Conservation (phyloP, 306 rosid genomes). For the Trifolium fragiferum region DNA sequence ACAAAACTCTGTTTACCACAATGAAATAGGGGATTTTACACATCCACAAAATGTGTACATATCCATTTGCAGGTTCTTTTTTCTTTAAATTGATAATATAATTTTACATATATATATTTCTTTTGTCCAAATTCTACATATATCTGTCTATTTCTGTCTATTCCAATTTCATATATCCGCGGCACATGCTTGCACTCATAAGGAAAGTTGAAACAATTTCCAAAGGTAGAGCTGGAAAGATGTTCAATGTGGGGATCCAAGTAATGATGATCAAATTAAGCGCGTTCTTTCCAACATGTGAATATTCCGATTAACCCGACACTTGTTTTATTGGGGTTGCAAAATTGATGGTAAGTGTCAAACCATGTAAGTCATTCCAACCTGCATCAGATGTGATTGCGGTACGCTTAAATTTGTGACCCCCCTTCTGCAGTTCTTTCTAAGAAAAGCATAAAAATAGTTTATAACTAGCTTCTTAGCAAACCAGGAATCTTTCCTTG, state of each 20-base stretch:
- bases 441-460: conserved; percentile 85
- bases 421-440: conserved; percentile 93
- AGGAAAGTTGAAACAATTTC: conserved; percentile 27
- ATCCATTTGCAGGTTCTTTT: conserved; percentile 9
- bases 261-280: conserved; percentile 29
- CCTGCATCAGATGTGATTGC: conserved; percentile 93
- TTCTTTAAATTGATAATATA: background rate
- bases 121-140: conserved; percentile 22
- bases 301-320: conserved; percentile 22
- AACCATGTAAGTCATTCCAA: conserved; percentile 96
- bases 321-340: conserved; percentile 32
- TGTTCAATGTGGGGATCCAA: conserved; percentile 30
- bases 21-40: conserved; percentile 28
- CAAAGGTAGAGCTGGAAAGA: conserved; percentile 20
- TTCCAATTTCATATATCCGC: conserved; percentile 36
- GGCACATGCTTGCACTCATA: conserved; percentile 23
- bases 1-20: conserved; percentile 2
- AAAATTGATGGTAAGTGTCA: conserved; percentile 72
- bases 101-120: conserved; percentile 7
- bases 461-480: conserved; percentile 84
- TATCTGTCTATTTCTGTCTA: conserved; percentile 24
- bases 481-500: conserved; percentile 93
- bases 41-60: conserved; percentile 29
- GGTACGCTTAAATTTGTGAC: conserved; percentile 89
- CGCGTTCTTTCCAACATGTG: conserved; percentile 4